phyloP scores from a whole-genome alignment of 148 eudicot genomes.

The Limonium bicolor region DNA sequence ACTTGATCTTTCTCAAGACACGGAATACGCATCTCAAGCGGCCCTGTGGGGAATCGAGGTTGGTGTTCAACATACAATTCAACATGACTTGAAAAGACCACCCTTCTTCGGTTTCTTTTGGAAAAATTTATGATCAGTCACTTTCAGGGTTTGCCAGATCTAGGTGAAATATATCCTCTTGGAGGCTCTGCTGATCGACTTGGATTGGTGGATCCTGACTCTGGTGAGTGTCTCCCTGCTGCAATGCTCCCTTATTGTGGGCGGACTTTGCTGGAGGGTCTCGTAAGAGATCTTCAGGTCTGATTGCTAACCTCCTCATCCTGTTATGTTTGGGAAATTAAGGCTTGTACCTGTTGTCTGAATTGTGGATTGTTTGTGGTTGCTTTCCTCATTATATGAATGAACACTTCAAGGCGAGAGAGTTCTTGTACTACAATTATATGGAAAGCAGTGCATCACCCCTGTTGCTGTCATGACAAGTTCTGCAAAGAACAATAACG shows the following conservation, averaged over 20 bases:
- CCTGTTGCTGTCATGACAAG: constrained; percentile 99
- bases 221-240: constrained; percentile 98
- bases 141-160: constrained; percentile 82
- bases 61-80: constrained; percentile 6
- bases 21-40: constrained; percentile 91
- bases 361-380: background rate
- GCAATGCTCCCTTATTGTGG: constrained; percentile 98
- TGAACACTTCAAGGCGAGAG: constrained; percentile 61
- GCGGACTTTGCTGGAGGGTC: constrained; percentile 86
- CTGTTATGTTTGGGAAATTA: too few relatives aligned
- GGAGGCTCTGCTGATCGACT: constrained; percentile 99
- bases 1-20: constrained; percentile 65
- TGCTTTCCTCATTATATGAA: background rate
- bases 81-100: too few relatives aligned
- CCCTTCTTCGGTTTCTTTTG: constrained; percentile 6
- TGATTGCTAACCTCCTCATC: background rate
- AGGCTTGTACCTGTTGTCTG: too few relatives aligned
- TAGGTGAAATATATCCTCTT: constrained; percentile 95
- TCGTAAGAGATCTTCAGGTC: constrained; percentile 98
- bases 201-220: constrained; percentile 73
- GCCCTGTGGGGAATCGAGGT: constrained; percentile 99
- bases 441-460: constrained; percentile 76
- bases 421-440: constrained; percentile 84
- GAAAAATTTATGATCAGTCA: constrained; percentile 9
- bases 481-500: constrained; percentile 84